Base-by-base conservation (phyloP, 2,329 filamentous ascomycete species). In the Aspergillus quadricinctus region DNA sequence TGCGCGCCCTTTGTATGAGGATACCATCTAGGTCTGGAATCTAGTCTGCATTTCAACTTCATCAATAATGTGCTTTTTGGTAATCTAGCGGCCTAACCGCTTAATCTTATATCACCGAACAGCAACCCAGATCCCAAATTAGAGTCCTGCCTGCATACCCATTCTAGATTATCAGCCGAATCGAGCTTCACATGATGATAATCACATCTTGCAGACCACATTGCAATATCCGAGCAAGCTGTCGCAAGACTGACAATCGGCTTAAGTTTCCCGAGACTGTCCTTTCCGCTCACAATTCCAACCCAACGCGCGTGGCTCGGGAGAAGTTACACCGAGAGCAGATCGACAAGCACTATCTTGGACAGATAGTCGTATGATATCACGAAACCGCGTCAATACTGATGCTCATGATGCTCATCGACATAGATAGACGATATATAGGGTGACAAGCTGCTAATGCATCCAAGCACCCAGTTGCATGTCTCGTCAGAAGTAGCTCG, bases 31-130 rank as follows among this genome's bases (percentile, higher is more conserved):
- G 21, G 8, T 43, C 21, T 43, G 14, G 11, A 48, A 28, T 23
- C 25, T 45, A 54, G 55, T 54, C 50, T 51, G 43, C 50, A 54
- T 49, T 21, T 17, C 45, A 21, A 28, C 43, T 21, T n/a, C 14
- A 7, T 35, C 10, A 31, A 11, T 23, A 2, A 6, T 17, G 14
- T 35, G 14, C 14, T 17, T 35, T 11, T 6, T 14, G 31, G 31
- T 17, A 35, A 35, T 35, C 31, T 35, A 17, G 14, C 6, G 31
- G 11, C 14, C 14, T 35, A 35, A 35, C 23, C 23, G 2, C 23
- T 3, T 23, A 23, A 35, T 17, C 4, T 7, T 35, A 43, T 21
- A 45, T 14, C 19, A 45, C n/a, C 41, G 41, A 19, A 45, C 19
- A 3, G 21, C 40, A 45, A 45, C 19, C 11, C 1, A 4, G 40